Base-by-base conservation (phyloP, 805 yeast species). In the Lachancea mirantina region DNA sequence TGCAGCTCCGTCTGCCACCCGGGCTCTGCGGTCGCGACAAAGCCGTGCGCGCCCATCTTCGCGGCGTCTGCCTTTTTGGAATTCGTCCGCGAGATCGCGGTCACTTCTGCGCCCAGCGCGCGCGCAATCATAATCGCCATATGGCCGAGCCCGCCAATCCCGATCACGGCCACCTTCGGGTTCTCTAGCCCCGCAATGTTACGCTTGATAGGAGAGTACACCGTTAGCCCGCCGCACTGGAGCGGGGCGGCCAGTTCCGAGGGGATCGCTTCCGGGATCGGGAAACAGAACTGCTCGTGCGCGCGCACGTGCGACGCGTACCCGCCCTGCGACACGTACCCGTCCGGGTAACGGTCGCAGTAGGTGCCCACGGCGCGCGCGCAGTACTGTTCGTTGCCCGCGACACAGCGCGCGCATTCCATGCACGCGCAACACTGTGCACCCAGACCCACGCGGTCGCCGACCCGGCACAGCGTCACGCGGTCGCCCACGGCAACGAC, bases 391-490 rank as follows among this genome's bases (percentile, higher is more conserved):
- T 78, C 80, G 50, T 76, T 68, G 45, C 64, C 67, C 23, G 49
- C 41, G 14, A 64, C 52, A 66, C 87, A 84, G 49, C 74, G 65
- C 29, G 64, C 49, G 61, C 94, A 84, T 10, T 70, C 60, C 35
- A 66, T 56, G 62, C 94, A 83, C 23, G 81, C 63, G 37, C 60
- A 62, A 16, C 68, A 64, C 49, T 73, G 77, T 16, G 92, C 89
- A 46, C 94, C 94, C 30, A 81, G 69, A 34, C 89, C 94, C 17
- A 81, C 92, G 43, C 84, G 66, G 43, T 84, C 78, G 35, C 94
- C 94, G 13, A 78, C 53, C 11, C 26, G 30, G 14, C 75, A 54
- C 8, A 35, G 33, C 6, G 27, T 26, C 8, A 34, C 38, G 6
- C 24, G 26, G 22, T 32, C 20, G 32, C 87, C 89, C 29, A 77